These are phyloP conservation scores for Sparassis latifolia DNA, from an alignment of 1,284 basidiomycete genomes.

Conservation along the genomic window DNA sequence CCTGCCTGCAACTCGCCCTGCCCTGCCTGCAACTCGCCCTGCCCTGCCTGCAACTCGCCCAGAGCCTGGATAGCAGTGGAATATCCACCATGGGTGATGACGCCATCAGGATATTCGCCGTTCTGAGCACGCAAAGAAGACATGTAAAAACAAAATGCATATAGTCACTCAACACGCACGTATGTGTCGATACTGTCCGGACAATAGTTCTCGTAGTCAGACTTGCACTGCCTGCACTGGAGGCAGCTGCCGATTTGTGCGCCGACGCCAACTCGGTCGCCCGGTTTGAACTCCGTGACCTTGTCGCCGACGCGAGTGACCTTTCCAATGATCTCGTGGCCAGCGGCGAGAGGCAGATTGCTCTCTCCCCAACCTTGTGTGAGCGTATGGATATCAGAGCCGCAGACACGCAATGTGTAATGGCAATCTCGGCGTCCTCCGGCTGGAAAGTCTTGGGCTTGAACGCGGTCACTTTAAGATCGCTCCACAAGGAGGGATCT, in stretches of 20 bases:
- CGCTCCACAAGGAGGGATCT: conserved; percentile 28
- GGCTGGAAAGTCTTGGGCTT: conserved; percentile 27
- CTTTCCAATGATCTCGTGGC: conserved; percentile 60
- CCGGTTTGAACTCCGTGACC: conserved; percentile 52
- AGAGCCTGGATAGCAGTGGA: conserved; percentile 58
- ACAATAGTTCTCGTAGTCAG: conserved; percentile 51
- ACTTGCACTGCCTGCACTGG: conserved; percentile 47
- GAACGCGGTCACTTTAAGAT: conserved; percentile 34
- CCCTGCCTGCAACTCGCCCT: too few relatives aligned
- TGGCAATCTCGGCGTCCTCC: conserved; percentile 31
- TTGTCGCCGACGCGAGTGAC: conserved; percentile 47
- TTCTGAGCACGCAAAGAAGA: conserved; percentile 8
- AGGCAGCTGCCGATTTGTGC: conserved; percentile 51
- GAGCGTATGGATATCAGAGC: conserved; percentile 49
- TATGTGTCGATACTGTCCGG: conserved; percentile 22
- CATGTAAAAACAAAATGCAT: not conserved
- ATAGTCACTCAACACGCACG: conserved; percentile 3
- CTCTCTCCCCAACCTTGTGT: conserved; percentile 42
- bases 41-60: too few relatives aligned
- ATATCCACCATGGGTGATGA: conserved; percentile 56
- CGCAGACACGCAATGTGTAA: conserved; percentile 38
- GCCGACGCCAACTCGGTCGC: conserved; percentile 61
- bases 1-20: too few relatives aligned
- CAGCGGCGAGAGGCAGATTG: conserved; percentile 35
- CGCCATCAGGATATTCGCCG: conserved; percentile 37